Base-by-base conservation (phyloP, 2,329 filamentous ascomycete species). In the Hypoxylon sp. region DNA sequence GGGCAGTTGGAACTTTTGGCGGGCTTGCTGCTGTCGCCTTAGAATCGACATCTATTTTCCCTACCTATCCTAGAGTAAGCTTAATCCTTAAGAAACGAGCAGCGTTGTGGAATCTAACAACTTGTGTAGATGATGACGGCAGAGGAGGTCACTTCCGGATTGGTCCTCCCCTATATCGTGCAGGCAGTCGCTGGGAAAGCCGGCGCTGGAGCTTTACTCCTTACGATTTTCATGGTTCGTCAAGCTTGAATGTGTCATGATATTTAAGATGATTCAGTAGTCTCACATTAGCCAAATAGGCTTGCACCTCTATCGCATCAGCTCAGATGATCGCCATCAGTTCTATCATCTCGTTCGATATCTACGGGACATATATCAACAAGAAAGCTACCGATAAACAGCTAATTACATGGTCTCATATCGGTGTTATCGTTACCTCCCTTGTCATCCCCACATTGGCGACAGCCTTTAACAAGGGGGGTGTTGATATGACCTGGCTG, bases 141-240 rank as follows among this genome's bases (percentile, higher is more conserved):
- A 0, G 80, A 82, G 1, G 90, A 93, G 71, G 87, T 93, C 2
- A 87, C 85, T 1, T 89, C 90, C 13, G 91, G 91, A 0, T 82
- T 94, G 0, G 91, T 92, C 0, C 81, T 93, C 2, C 91, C 91
- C 0, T 90, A 91, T 65, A 91, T 90, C 1, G 90, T 91, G 0
- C 87, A 91, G 26, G 89, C 91, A 1, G 79, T 93, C 29, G 85
- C 92, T 1, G 91, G 91, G 0, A 90, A 89, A 69, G 91, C 91
- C 8, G 91, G 91, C 51, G 91, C 91, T 0, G 88, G 86, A 1
- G 91, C 89, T 0, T 88, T 91, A 0, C 82, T 92, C 0, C 80
- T 94, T 3, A 85, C 93, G 59, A 88, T 91, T 10, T 93, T 93
- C 82, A 93, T 93, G 91, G 91, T 91, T 48, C 13, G 47, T 44